Conservation (phyloP, 2,329 filamentous ascomycete species). For the Pseudogymnoascus sp. region DNA sequence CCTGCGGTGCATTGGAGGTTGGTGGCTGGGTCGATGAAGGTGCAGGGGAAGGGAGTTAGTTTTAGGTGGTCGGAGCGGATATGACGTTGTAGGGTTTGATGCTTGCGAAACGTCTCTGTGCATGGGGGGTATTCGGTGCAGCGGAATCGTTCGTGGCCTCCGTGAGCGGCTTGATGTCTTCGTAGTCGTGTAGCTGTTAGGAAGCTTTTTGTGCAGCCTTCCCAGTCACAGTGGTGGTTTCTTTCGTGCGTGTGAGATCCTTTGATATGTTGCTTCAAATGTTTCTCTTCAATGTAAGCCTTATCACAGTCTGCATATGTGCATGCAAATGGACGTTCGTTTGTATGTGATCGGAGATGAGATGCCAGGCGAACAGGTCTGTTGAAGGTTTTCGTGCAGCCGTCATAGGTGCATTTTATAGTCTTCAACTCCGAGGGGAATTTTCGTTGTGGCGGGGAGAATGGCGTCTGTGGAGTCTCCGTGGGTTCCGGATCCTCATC, state of each 20-base stretch:
- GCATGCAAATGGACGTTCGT: constrained; percentile 74
- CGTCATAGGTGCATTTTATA: constrained; percentile 63
- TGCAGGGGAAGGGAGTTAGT: constrained; percentile 63
- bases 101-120: constrained; percentile 74
- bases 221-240: constrained; percentile 61
- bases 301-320: constrained; percentile 65
- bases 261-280: constrained; percentile 78
- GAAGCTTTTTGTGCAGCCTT: constrained; percentile 72
- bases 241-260: constrained; percentile 67
- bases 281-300: constrained; percentile 76
- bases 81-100: constrained; percentile 77
- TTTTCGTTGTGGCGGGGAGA: constrained; percentile 39
- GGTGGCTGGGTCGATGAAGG: constrained; percentile 44
- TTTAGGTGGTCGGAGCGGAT: constrained; percentile 68
- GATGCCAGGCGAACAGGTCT: constrained; percentile 71
- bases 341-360: constrained; percentile 77
- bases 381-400: constrained; percentile 78
- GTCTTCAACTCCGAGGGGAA: constrained; percentile 69
- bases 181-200: constrained; percentile 70
- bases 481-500: constrained; percentile 27
- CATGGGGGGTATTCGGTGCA: constrained; percentile 66
- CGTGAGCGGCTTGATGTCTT: constrained; percentile 70
- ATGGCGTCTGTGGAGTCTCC: constrained; percentile 42
- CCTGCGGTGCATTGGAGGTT: constrained; percentile 53
- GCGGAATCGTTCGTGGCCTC: constrained; percentile 64